These are phyloP conservation scores for Herpetospermum pedunculosum DNA, from an alignment of 306 rosid genomes.

Conservation along the genomic window DNA sequence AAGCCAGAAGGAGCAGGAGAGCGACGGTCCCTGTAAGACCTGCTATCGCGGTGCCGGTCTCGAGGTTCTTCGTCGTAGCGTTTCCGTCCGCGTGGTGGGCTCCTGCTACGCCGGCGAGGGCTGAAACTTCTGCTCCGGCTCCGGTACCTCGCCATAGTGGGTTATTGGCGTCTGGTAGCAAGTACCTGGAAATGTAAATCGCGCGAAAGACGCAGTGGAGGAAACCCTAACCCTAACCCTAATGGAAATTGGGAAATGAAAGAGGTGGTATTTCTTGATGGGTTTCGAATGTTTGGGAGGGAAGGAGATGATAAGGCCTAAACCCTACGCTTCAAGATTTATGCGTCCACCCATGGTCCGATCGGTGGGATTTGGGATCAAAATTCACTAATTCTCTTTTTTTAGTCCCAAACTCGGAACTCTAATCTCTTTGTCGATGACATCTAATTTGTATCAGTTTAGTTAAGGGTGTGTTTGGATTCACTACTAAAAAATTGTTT, in stretches of 20 bases:
- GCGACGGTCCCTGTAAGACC: slow-evolving; percentile 72
- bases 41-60: slow-evolving; percentile 41
- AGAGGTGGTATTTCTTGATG: background rate
- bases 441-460: no score
- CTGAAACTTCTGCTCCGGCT: slow-evolving; percentile 91
- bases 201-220: background rate
- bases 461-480: no score
- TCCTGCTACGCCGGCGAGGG: slow-evolving; percentile 85
- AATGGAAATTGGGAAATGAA: background rate
- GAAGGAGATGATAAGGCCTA: slow-evolving; percentile 3
- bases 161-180: background rate
- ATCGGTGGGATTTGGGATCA: background rate
- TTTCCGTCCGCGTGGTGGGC: slow-evolving; percentile 75
- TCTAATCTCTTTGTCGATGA: no score
- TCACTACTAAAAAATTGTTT: no score
- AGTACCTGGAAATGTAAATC: background rate
- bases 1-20: slow-evolving; percentile 91
- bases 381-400: background rate
- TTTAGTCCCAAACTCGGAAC: no score
- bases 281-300: slow-evolving; percentile 14
- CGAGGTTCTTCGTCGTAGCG: slow-evolving; percentile 62
- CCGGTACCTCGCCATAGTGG: slow-evolving; percentile 53
- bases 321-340: background rate
- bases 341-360: background rate
- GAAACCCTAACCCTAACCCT: slow-evolving; percentile 17